phyloP scores from a whole-genome alignment of 805 yeast genomes.

The Metschnikowia chrysomelidarum region DNA sequence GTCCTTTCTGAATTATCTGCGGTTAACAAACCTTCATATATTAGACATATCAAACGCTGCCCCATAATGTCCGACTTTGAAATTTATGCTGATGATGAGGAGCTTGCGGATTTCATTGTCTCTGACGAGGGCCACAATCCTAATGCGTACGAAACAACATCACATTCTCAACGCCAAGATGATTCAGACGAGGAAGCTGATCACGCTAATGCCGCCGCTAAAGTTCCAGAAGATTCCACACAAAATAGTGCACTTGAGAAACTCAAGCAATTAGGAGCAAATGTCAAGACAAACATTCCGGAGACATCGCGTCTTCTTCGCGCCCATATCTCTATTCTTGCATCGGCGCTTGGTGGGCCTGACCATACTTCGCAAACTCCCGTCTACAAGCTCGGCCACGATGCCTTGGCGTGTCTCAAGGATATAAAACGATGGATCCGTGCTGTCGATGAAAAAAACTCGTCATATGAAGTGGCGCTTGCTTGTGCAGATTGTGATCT shows the following conservation, averaged over 20 bases:
- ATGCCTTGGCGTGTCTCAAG: constrained; percentile 79
- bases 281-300: constrained; percentile 32
- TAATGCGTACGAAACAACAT: no score
- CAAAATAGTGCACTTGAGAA: not conserved
- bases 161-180: no score
- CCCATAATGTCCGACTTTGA: constrained; percentile 6
- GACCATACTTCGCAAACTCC: constrained; percentile 59
- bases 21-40: no score
- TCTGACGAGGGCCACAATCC: constrained; percentile 24
- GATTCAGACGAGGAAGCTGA: no score
- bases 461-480: constrained; percentile 76
- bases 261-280: constrained; percentile 20
- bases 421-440: constrained; percentile 89
- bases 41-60: no score
- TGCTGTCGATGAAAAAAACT: constrained; percentile 71
- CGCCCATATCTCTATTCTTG: constrained; percentile 76
- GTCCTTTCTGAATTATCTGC: no score
- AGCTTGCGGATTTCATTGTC: constrained; percentile 38
- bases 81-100: constrained; percentile 22
- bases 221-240: no score
- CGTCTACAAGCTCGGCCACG: constrained; percentile 81
- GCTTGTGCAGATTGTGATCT: constrained; percentile 82
- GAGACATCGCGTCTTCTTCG: constrained; percentile 44
- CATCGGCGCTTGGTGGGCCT: constrained; percentile 88
- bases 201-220: no score